These are phyloP conservation scores for Salix purpurea DNA, from an alignment of 345 rosid genomes.

Conservation along the genomic window DNA sequence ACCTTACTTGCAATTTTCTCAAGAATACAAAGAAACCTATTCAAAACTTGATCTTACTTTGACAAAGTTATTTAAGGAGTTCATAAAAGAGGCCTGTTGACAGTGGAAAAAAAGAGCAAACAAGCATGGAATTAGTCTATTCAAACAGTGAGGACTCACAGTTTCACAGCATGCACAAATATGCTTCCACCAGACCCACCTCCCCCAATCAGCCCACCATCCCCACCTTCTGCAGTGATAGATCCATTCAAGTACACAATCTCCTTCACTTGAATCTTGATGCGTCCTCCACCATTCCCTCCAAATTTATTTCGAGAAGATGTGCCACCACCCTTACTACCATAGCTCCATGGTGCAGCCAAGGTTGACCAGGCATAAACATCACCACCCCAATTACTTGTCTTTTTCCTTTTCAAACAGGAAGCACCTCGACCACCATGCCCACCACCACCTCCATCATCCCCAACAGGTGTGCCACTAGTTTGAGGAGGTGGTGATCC, in stretches of 20 bases:
- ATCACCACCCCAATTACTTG: slow-evolving; percentile 90
- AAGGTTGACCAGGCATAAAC: slow-evolving; percentile 88
- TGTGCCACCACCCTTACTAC: slow-evolving; percentile 81
- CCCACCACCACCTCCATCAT: slow-evolving; percentile 95
- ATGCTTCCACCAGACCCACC: slow-evolving; percentile 99
- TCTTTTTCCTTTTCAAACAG: slow-evolving; percentile 51
- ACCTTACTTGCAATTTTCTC: neutral
- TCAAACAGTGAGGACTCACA: slow-evolving; percentile 51
- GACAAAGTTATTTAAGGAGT: neutral
- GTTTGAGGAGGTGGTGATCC: slow-evolving; percentile 93
- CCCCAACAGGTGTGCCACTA: slow-evolving; percentile 80
- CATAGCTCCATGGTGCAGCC: slow-evolving; percentile 87
- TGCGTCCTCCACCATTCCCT: slow-evolving; percentile 92
- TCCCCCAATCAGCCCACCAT: slow-evolving; percentile 70
- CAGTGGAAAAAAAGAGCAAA: neutral
- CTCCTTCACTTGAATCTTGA: slow-evolving; percentile 55
- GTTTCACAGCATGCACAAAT: slow-evolving; percentile 51
- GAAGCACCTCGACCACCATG: slow-evolving; percentile 99
- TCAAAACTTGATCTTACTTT: neutral
- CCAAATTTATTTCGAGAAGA: slow-evolving; percentile 41
- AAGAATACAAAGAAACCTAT: neutral
- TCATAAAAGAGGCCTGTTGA: neutral
- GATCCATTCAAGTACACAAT: slow-evolving; percentile 75
- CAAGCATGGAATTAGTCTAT: neutral
- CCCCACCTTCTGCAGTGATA: slow-evolving; percentile 74